phyloP scores from a whole-genome alignment of 306 rosid species.

The Parietaria judaica region DNA sequence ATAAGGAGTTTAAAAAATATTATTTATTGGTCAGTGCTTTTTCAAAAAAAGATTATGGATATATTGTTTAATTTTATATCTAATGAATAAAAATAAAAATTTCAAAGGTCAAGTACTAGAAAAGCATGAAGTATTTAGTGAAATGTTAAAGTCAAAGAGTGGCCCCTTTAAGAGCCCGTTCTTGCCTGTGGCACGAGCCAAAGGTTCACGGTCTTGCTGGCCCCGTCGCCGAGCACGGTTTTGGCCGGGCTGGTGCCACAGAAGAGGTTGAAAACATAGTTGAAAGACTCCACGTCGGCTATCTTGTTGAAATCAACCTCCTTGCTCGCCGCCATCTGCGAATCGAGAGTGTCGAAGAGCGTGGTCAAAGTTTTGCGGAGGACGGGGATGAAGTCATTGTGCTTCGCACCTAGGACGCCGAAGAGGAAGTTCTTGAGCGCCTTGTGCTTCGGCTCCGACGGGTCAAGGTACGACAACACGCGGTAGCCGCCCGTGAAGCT shows the following conservation, averaged over 20 bases:
- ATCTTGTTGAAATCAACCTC: constrained; percentile 23
- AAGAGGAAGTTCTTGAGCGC: constrained; percentile 35
- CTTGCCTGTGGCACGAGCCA: constrained; percentile 1
- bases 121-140: too few species aligned
- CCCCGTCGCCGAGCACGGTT: constrained; percentile 28
- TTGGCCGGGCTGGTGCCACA: constrained; percentile 42
- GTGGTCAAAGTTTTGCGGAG: constrained; percentile 22
- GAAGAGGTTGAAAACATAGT: constrained; percentile 38
- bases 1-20: too few species aligned
- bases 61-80: too few species aligned
- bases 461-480: constrained; percentile 49
- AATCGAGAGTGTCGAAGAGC: constrained; percentile 28
- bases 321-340: constrained; percentile 4
- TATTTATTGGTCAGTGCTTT: too few species aligned
- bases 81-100: too few species aligned
- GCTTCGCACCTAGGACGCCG: constrained; percentile 19
- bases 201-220: not conserved
- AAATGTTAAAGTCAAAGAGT: too few species aligned
- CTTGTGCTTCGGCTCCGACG: constrained; percentile 41
- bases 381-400: constrained; percentile 38
- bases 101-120: too few species aligned
- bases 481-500: constrained; percentile 60
- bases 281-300: constrained; percentile 24
- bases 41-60: too few species aligned
- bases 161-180: too few species aligned